These are phyloP conservation scores for Tolypocladium nubicola DNA, from an alignment of 2,329 filamentous ascomycete genomes.

Conservation along the genomic window DNA sequence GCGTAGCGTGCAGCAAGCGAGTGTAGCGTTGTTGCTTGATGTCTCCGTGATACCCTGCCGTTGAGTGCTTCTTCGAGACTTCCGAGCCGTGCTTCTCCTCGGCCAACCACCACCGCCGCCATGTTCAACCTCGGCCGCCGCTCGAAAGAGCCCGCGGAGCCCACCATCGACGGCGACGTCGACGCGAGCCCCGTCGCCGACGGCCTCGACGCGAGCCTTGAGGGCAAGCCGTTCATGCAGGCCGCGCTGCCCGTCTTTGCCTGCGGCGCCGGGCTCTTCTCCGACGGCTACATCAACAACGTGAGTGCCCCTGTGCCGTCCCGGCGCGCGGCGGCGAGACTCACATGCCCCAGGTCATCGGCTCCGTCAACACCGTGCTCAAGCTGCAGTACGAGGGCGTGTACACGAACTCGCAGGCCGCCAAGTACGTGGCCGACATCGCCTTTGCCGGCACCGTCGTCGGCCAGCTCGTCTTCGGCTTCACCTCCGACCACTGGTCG, in stretches of 20 bases:
- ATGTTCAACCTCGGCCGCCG: slow-evolving; percentile 3
- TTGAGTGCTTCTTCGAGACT: not conserved
- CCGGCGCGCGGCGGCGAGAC: not conserved
- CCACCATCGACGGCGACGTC: no score
- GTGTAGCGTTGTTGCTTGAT: not conserved
- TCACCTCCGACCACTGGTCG: slow-evolving; percentile 73
- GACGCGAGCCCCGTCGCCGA: not conserved
- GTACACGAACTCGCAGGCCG: slow-evolving; percentile 60
- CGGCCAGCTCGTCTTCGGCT: slow-evolving; percentile 73
- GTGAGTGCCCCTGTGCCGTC: slow-evolving; percentile 28
- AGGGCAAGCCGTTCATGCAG: slow-evolving; percentile 10
- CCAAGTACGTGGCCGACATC: slow-evolving; percentile 68
- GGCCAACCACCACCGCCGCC: not conserved
- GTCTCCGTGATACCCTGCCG: not conserved
- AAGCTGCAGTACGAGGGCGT: slow-evolving; percentile 52
- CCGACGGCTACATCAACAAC: slow-evolving; percentile 85
- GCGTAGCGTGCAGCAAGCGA: not conserved
- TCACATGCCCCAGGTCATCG: slow-evolving; percentile 56
- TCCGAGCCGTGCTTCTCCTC: not conserved
- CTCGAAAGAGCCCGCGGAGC: not conserved
- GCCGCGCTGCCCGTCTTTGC: slow-evolving; percentile 60
- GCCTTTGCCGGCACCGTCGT: slow-evolving; percentile 80
- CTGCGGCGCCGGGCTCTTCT: slow-evolving; percentile 83
- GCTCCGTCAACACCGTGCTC: slow-evolving; percentile 74
- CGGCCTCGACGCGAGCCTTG: slow-evolving; percentile 3